phyloP scores from a whole-genome alignment of 2,329 filamentous ascomycete genomes.

The Phaeosphaeriaceae sp. region DNA sequence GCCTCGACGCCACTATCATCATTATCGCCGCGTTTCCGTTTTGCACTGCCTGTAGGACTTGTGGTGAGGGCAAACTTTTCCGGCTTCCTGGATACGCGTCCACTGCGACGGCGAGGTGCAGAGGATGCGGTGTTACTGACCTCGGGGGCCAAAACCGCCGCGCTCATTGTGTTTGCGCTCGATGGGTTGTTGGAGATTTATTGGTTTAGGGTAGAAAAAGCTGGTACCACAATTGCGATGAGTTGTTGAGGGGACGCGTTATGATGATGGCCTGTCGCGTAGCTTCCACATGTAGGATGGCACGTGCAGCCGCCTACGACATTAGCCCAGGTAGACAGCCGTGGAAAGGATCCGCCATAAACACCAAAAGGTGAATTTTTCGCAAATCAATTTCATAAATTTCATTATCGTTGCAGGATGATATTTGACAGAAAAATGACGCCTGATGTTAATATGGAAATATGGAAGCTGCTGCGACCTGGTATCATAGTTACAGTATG shows the following conservation, averaged over 20 bases:
- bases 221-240: slow-evolving; percentile 28
- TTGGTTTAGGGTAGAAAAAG: slow-evolving; percentile 9
- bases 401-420: too few relatives aligned
- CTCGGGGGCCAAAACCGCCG: slow-evolving; percentile 31
- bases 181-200: slow-evolving; percentile 2
- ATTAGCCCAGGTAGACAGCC: too few relatives aligned
- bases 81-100: slow-evolving; percentile 49
- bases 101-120: slow-evolving; percentile 47
- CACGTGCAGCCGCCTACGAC: neutral
- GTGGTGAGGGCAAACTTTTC: slow-evolving; percentile 39
- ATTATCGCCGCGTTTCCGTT: slow-evolving; percentile 45
- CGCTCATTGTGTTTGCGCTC: slow-evolving; percentile 42
- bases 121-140: slow-evolving; percentile 33
- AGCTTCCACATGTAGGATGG: neutral
- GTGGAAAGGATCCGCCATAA: too few relatives aligned
- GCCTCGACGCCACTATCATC: slow-evolving; percentile 39
- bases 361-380: too few relatives aligned
- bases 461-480: too few relatives aligned
- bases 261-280: neutral
- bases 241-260: slow-evolving; percentile 21
- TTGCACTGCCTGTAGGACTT: slow-evolving; percentile 39
- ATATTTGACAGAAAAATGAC: too few relatives aligned
- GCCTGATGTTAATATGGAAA: too few relatives aligned
- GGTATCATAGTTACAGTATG: too few relatives aligned
- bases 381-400: too few relatives aligned